Conservation (phyloP, 371 early-diverging fungal genomes). For the Mortierella sp. region DNA sequence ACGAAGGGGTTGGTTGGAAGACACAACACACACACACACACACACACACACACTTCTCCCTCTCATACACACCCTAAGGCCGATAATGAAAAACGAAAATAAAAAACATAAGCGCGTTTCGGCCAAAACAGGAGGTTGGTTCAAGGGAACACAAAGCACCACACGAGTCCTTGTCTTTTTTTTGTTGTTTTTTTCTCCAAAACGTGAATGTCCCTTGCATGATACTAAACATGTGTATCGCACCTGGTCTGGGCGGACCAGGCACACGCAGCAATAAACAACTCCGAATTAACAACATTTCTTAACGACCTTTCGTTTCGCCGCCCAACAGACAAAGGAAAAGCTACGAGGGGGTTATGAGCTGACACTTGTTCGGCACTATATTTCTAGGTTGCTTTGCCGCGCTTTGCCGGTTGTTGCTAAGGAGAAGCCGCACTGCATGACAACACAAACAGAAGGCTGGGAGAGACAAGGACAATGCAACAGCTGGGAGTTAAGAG, state of each 20-base stretch:
- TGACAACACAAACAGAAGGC: neutral
- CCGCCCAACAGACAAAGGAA: too few relatives aligned
- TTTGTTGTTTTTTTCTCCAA: neutral
- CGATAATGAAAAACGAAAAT: neutral
- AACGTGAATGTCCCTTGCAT: conserved; percentile 3
- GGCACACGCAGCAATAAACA: neutral
- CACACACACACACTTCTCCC: too few relatives aligned
- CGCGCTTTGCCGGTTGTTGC: neutral
- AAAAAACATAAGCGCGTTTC: neutral
- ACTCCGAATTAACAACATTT: neutral
- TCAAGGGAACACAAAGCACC: neutral
- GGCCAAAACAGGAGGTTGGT: neutral
- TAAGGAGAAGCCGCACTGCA: neutral
- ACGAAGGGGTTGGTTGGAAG: neutral
- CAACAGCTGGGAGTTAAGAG: neutral
- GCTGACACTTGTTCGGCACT: too few relatives aligned
- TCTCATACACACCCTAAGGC: too few relatives aligned
- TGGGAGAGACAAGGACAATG: neutral
- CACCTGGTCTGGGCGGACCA: neutral
- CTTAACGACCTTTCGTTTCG: neutral
- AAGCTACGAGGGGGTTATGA: too few relatives aligned
- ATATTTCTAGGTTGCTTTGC: neutral
- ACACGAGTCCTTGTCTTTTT: neutral
- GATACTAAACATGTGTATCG: neutral
- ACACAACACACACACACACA: neutral